Base-by-base conservation (phyloP, 2,329 filamentous ascomycete species). In the Alternaria solani region DNA sequence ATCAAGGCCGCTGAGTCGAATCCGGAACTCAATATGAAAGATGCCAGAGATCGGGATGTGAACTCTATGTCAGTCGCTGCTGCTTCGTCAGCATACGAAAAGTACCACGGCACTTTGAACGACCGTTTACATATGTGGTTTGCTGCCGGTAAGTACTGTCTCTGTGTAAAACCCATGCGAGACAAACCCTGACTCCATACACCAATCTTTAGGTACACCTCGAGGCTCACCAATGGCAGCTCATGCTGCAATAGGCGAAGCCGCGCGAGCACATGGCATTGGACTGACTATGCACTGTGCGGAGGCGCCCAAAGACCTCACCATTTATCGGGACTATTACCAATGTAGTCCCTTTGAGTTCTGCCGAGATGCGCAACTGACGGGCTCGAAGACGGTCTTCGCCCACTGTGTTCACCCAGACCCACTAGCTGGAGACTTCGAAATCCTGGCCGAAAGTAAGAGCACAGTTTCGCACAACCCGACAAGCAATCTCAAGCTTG, bases 211-310 rank as follows among this genome's bases (percentile, higher is more conserved):
- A 30, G 28, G 81, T 23, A 84, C 82, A 9, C 82, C 83, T 9
- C 76, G 83, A 53, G 82, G 83, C 62, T 79, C 79, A 8, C 66
- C 78, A 1, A 67, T 79, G 25, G 66, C 72, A 1, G 73, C 77
- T 1, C 80, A 82, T 64, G 66, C 71, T 7, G 75, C 78, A 43
- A 81, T 84, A 63, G 81, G 80, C 3, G 69, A 76, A 9, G 74
- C 80, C 12, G 82, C 80, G 32, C 63, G 61, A 6, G 65, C 73
- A 16, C 79, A 80, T 51, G 69, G 69, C 20, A 81, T 84, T 38
- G 80, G 81, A 0, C 63, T 84, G 30, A 84, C 81, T 3, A 83
- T 82, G 80, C 81, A 83, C 68, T 82, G 80, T 61, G 81, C 80
- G 16, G 81, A 83, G 66, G 79, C 75, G 16, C 75, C 79, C 4